A percentile compares a stretch with the other conserved stretches of the same genome.
Evolutionary conservation across 2,329 filamentous ascomycete species (phyloP).

Genomic region (Trichoderma atroviride): DNA sequence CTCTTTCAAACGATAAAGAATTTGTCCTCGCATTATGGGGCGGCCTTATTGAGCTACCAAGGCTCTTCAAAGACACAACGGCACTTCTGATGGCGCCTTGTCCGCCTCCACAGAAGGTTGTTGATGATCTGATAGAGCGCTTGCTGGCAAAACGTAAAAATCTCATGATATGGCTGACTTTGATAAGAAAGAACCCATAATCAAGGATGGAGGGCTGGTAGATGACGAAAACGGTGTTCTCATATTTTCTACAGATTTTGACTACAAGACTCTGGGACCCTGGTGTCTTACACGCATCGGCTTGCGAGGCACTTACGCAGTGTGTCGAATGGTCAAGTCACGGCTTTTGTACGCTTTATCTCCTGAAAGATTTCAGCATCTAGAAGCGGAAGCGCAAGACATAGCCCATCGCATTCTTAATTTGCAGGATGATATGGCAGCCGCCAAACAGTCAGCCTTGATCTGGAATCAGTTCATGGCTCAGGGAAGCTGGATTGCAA

Average conservation of each 20-base stretch:
- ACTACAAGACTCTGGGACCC: conserved; percentile 3
- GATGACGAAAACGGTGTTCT: conserved; percentile 15
- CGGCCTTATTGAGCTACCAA: conserved; percentile 5
- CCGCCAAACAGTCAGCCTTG: neutral
- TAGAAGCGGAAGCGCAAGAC: neutral
- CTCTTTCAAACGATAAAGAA: conserved; percentile 13
- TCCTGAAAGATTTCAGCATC: neutral
- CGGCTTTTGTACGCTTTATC: conserved; percentile 7
- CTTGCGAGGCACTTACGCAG: conserved; percentile 10
- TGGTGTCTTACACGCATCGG: conserved; percentile 16
- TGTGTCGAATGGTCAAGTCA: conserved; percentile 22
- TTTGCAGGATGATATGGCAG: conserved; percentile 1
- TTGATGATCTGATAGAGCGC: neutral
- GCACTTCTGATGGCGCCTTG: conserved; percentile 3
- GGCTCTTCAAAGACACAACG: conserved; percentile 11
- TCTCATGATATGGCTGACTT: conserved; percentile 6
- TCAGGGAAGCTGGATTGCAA: conserved; percentile 19
- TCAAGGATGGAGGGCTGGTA: neutral
- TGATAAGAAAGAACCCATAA: neutral
- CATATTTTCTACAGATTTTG: conserved; percentile 2
- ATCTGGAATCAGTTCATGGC: conserved; percentile 16
- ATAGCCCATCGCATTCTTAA: neutral
- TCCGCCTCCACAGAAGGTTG: neutral
- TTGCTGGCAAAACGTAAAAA: conserved; percentile 13
- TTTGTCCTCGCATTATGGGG: conserved; percentile 8